A percentile compares a stretch with the other conserved stretches of the same genome.
Conservation (phyloP, 495 filamentous ascomycete species). For the Talaromyces adpressus region DNA sequence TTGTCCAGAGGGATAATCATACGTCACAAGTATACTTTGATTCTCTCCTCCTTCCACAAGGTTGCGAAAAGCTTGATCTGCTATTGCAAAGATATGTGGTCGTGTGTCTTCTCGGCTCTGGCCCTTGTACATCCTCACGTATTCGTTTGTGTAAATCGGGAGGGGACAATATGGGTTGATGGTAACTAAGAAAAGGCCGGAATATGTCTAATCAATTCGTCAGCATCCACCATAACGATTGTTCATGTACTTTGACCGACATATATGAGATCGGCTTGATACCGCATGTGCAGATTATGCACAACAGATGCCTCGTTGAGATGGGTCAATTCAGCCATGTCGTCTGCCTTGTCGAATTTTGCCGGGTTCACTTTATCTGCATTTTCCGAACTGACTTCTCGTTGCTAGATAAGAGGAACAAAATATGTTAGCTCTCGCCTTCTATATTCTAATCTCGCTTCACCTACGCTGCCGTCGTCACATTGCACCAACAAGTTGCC, state of each 20-base stretch:
- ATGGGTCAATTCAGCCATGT: slow-evolving; percentile 98
- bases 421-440: slow-evolving; percentile 11
- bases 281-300: slow-evolving; percentile 89
- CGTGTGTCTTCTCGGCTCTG: slow-evolving; percentile 85
- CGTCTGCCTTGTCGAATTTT: slow-evolving; percentile 98
- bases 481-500: slow-evolving; percentile 75
- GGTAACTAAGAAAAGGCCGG: slow-evolving; percentile 91
- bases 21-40: slow-evolving; percentile 95
- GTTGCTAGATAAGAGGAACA: slow-evolving; percentile 51
- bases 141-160: slow-evolving; percentile 94
- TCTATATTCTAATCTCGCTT: neutral
- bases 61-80: slow-evolving; percentile 95
- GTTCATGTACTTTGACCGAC: slow-evolving; percentile 31
- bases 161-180: slow-evolving; percentile 95
- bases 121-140: slow-evolving; percentile 94
- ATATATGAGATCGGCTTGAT: slow-evolving; percentile 94
- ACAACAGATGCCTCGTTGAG: slow-evolving; percentile 97
- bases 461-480: slow-evolving; percentile 77
- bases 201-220: slow-evolving; percentile 63
- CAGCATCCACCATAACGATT: slow-evolving; percentile 8
- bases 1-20: slow-evolving; percentile 13
- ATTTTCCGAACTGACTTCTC: slow-evolving; percentile 71
- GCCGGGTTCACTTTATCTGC: slow-evolving; percentile 99
- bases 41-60: slow-evolving; percentile 92
- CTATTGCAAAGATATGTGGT: slow-evolving; percentile 96